phyloP scores from a whole-genome alignment of 495 filamentous ascomycete species.

The Cetradonia linearis region DNA sequence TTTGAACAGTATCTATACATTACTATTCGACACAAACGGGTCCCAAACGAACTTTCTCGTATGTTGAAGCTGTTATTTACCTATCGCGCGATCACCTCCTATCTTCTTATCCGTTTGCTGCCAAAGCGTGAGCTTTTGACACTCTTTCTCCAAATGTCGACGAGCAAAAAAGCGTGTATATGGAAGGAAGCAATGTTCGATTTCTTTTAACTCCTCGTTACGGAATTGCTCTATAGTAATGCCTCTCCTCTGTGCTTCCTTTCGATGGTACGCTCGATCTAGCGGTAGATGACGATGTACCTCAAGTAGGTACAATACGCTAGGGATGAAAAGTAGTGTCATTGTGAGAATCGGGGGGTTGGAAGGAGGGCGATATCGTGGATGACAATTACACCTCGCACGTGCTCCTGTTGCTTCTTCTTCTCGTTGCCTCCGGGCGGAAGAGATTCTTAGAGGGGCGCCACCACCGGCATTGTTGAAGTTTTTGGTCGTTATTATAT shows the following conservation, averaged over 20 bases:
- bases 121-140: background rate
- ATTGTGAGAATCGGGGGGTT: constrained; percentile 1
- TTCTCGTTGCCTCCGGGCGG: background rate
- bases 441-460: background rate
- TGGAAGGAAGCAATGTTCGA: constrained; percentile 1
- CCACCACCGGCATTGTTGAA: constrained; percentile 3
- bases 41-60: background rate
- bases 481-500: constrained; percentile 4
- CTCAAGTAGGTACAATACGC: constrained; percentile 1
- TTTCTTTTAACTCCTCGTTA: background rate
- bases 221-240: constrained; percentile 2
- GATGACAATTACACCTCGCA: background rate
- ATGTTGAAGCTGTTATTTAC: background rate
- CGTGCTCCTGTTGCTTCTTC: background rate
- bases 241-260: background rate
- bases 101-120: constrained; percentile 2
- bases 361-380: constrained; percentile 3
- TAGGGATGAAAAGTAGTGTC: background rate
- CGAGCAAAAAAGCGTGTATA: constrained; percentile 2
- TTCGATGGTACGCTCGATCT: background rate
- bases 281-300: constrained; percentile 2
- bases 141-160: constrained; percentile 3
- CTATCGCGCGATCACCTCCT: background rate
- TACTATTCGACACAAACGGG: constrained; percentile 1
- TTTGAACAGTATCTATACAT: constrained; percentile 3